A percentile compares a stretch with the other conserved stretches of the same genome.
Conservation (phyloP, 2,329 filamentous ascomycete species). For the Ceratocystis albifundus region DNA sequence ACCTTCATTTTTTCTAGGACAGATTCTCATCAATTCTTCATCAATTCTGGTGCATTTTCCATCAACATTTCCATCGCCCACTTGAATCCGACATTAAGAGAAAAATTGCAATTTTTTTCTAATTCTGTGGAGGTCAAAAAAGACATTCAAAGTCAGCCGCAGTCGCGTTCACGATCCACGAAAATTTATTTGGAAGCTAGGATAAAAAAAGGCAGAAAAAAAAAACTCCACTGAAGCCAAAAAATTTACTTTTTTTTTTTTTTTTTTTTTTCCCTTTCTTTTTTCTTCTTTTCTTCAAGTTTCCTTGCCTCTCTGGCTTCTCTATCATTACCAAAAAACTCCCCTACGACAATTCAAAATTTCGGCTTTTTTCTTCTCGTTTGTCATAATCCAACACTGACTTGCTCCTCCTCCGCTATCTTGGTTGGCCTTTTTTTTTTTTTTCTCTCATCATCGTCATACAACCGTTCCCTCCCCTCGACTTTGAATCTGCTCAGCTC, state of each 20-base stretch:
- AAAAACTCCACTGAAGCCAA: constrained; percentile 18
- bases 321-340: not conserved
- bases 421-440: not conserved
- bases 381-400: not conserved
- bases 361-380: not conserved
- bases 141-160: not conserved
- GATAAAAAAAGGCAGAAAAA: constrained; percentile 9
- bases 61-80: not conserved
- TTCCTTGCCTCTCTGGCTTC: not conserved
- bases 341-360: not conserved
- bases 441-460: not conserved
- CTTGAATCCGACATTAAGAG: no score
- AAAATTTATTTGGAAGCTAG: constrained; percentile 14
- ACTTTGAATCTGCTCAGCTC: constrained; percentile 1
- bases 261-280: no score
- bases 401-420: not conserved
- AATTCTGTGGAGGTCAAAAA: not conserved
- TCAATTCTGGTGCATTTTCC: constrained; percentile 1
- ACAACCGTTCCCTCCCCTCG: not conserved
- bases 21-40: not conserved
- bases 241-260: constrained; percentile 16
- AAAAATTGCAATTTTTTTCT: not conserved
- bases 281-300: not conserved
- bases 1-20: not conserved
- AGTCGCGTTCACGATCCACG: constrained; percentile 1